Base-by-base conservation (phyloP, 352 stramenopile genomes). In the Pythium rishiriense region DNA sequence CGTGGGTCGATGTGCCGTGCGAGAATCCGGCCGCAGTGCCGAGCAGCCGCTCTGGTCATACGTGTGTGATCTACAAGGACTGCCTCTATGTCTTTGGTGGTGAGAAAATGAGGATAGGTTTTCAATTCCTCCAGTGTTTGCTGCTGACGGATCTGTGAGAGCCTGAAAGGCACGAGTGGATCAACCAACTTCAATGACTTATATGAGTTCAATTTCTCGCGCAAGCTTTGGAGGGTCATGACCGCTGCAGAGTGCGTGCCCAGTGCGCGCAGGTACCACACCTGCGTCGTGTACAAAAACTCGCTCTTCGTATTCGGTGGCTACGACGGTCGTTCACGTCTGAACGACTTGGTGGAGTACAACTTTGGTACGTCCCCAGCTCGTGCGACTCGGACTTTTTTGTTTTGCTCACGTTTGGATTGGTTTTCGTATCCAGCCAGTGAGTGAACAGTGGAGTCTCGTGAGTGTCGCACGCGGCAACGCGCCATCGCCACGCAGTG, bases 331-430 rank as follows among this genome's bases (percentile, higher is more conserved):
- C 91, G 77, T 55, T 89, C 81, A 54, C 83, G 94, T 26, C 87
- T 98, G 26, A 98, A 98, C 68, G 93, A 98, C 65, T 98, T 99
- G 72, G 87, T 98, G 70, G 83, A 96, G 62, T 99, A 96, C 73
- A 93, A 96, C 68, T 98, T 98, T 66, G 66, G 85, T 97, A 85
- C 43, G 56, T 21, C 8, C 5, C 17, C 31, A 37, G 31, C 31
- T 6, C 31, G 6, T 37, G 31, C 31, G 41, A n/a, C n/a, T n/a
- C n/a, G n/a, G n/a, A n/a, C n/a, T n/a, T n/a, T n/a, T n/a, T 37
- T 37, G 31, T 37, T 37, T 11, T 37, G 6, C 31, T 12, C 6
- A 12, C 31, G 31, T 37, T 37, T 37, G 43, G 26, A 12, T 17
- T 1, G n/a, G 7, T 37, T 24, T 33, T 25, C 9, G 10, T 6